phyloP scores from a whole-genome alignment of 2,329 filamentous ascomycete genomes.

The Ophiostoma sp. region DNA sequence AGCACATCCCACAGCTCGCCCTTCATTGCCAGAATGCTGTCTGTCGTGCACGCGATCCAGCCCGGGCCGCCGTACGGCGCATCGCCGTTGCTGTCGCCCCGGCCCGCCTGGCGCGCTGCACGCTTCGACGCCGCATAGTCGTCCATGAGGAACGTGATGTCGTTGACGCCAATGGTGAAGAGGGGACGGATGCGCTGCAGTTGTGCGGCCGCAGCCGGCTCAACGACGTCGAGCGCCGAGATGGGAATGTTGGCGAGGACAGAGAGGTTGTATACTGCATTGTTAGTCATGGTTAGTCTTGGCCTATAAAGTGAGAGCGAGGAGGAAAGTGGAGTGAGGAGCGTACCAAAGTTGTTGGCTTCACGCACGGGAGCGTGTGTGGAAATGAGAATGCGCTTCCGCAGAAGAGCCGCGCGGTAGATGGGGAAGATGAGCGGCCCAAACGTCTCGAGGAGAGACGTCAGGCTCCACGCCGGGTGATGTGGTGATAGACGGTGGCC shows the following conservation, averaged over 20 bases:
- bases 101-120: constrained; percentile 26
- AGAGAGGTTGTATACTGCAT: constrained; percentile 83
- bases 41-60: constrained; percentile 94
- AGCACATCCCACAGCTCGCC: constrained; percentile 82
- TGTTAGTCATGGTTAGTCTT: not conserved
- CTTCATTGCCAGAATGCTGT: constrained; percentile 86
- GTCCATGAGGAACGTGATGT: constrained; percentile 71
- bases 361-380: constrained; percentile 79
- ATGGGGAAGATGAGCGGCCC: constrained; percentile 90
- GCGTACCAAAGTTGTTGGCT: constrained; percentile 80
- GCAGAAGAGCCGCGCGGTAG: constrained; percentile 76
- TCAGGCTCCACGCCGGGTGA: constrained; percentile 82
- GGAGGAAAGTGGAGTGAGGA: not conserved
- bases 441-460: constrained; percentile 71
- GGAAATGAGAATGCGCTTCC: constrained; percentile 83
- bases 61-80: constrained; percentile 48
- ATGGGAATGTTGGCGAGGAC: constrained; percentile 82
- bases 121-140: constrained; percentile 48
- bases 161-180: constrained; percentile 91
- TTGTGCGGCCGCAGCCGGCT: constrained; percentile 46
- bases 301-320: too few relatives aligned
- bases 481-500: constrained; percentile 66
- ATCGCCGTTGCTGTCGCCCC: constrained; percentile 32
- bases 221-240: constrained; percentile 64
- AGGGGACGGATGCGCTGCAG: constrained; percentile 65